A percentile compares a stretch with the other conserved stretches of the same genome.
Conservation (phyloP, 306 rosid genomes). For the Rosa rugosa region DNA sequence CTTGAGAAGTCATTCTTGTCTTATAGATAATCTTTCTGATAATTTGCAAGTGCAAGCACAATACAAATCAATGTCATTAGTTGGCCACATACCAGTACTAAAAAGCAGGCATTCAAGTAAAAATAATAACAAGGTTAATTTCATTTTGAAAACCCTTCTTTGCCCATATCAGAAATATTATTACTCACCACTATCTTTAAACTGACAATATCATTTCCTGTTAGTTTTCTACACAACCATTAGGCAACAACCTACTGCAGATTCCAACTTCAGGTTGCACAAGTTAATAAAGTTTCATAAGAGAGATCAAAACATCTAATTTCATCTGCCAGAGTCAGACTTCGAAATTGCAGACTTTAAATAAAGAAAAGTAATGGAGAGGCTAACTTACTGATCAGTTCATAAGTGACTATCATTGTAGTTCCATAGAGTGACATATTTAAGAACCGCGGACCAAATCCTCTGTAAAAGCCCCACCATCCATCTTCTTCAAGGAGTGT, state of each 20-base stretch:
- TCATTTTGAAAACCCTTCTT: neutral
- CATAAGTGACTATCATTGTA: conserved; percentile 86
- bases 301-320: neutral
- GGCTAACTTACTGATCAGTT: conserved; percentile 68
- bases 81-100: neutral
- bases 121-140: neutral
- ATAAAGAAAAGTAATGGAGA: conserved; percentile 3
- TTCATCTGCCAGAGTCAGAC: neutral
- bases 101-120: neutral
- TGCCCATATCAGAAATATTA: neutral
- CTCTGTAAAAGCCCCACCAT: conserved; percentile 89
- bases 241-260: neutral
- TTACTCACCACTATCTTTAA: neutral
- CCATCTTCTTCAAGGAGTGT: conserved; percentile 75
- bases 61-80: conserved; percentile 17
- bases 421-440: conserved; percentile 91
- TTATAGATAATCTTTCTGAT: conserved; percentile 77
- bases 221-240: neutral
- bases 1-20: conserved; percentile 29
- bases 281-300: neutral
- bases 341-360: neutral
- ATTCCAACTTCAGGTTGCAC: neutral
- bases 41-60: neutral
- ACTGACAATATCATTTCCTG: neutral
- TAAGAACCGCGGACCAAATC: conserved; percentile 84